Evolutionary conservation across 495 filamentous ascomycete genomes (phyloP).

Genomic region (Tirmania nivea): DNA sequence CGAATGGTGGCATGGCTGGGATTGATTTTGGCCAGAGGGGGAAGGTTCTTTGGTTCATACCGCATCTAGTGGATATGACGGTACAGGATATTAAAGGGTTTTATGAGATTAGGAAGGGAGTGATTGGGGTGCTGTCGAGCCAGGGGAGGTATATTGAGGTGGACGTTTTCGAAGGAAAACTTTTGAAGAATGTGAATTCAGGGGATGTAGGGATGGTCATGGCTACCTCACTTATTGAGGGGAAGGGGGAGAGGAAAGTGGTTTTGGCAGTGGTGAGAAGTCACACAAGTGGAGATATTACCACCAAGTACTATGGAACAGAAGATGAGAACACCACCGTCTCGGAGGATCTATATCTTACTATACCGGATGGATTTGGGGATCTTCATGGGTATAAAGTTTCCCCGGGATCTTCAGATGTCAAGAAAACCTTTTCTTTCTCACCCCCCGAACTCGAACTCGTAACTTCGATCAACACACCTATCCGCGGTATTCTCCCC

Average conservation of each 20-base stretch:
- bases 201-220: constrained; percentile 16
- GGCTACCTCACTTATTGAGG: constrained; percentile 30
- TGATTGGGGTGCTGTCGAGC: constrained; percentile 17
- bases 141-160: constrained; percentile 20
- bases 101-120: constrained; percentile 17
- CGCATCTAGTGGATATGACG: constrained; percentile 34
- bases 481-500: constrained; percentile 61
- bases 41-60: constrained; percentile 49
- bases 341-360: constrained; percentile 22
- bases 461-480: constrained; percentile 40
- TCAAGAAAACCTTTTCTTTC: constrained; percentile 52
- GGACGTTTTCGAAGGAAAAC: constrained; percentile 18
- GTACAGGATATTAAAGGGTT: constrained; percentile 40
- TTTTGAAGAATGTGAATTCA: background rate
- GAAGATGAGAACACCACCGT: constrained; percentile 1
- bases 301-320: constrained; percentile 2
- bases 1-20: constrained; percentile 54
- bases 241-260: constrained; percentile 13
- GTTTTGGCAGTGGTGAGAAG: constrained; percentile 10
- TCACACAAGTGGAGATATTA: constrained; percentile 5
- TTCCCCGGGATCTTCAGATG: constrained; percentile 23
- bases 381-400: constrained; percentile 40
- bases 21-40: constrained; percentile 59
- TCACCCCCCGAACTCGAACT: constrained; percentile 40
- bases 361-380: constrained; percentile 38